A percentile compares a stretch with the other conserved stretches of the same genome.
These are phyloP conservation scores for Rasamsonia emersonii DNA, from an alignment of 2,329 filamentous ascomycete species.

Conservation along the genomic window DNA sequence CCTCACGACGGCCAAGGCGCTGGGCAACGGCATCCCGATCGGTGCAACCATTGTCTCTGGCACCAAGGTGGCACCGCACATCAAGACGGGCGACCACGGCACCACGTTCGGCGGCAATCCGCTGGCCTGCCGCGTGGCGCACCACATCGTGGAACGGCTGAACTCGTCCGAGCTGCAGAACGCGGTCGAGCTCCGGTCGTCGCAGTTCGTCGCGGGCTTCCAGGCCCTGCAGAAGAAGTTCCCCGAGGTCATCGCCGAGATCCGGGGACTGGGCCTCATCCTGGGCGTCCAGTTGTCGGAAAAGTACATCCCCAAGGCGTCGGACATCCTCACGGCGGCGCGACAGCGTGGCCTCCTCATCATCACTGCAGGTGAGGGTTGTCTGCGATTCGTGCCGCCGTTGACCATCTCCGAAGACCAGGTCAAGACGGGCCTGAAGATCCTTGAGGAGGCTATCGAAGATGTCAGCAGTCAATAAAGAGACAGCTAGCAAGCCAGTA, in stretches of 20 bases:
- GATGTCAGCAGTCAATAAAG: slow-evolving; percentile 33
- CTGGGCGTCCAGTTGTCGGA: slow-evolving; percentile 73
- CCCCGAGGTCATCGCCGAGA: slow-evolving; percentile 66
- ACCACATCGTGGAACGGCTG: slow-evolving; percentile 74
- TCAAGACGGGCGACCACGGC: slow-evolving; percentile 73
- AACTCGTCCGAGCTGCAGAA: slow-evolving; percentile 61
- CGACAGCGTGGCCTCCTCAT: slow-evolving; percentile 79
- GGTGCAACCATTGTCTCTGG: slow-evolving; percentile 67
- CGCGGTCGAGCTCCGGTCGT: slow-evolving; percentile 60
- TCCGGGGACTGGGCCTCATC: slow-evolving; percentile 76
- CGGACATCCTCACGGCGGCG: slow-evolving; percentile 68
- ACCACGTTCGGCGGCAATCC: slow-evolving; percentile 94
- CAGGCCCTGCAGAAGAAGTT: slow-evolving; percentile 49
- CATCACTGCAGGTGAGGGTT: slow-evolving; percentile 90
- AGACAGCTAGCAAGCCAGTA: too few species aligned
- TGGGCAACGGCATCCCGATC: slow-evolving; percentile 94
- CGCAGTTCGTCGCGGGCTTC: slow-evolving; percentile 52
- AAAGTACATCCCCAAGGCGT: slow-evolving; percentile 48
- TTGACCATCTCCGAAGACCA: slow-evolving; percentile 71
- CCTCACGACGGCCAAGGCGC: slow-evolving; percentile 86
- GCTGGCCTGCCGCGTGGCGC: slow-evolving; percentile 71
- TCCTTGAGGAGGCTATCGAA: slow-evolving; percentile 61
- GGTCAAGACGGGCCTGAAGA: slow-evolving; percentile 67
- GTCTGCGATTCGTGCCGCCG: slow-evolving; percentile 82
- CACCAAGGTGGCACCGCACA: slow-evolving; percentile 57